phyloP scores from a whole-genome alignment of 352 stramenopile species.

The Pythium guiyangense region DNA sequence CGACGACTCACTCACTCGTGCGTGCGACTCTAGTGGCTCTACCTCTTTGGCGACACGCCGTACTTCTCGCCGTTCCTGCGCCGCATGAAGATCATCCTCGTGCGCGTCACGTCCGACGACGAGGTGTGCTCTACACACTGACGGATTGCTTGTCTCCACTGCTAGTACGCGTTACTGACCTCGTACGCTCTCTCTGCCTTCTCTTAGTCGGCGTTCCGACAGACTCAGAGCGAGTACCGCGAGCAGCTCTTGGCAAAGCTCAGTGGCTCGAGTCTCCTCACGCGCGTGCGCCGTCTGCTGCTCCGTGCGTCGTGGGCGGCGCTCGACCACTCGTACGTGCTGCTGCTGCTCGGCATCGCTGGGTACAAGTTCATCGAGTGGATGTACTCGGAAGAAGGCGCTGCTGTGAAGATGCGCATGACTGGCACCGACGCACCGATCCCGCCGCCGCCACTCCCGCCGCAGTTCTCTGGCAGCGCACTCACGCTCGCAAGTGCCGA shows the following conservation, averaged over 20 bases:
- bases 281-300: slow-evolving; percentile 34
- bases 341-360: slow-evolving; percentile 70
- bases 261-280: slow-evolving; percentile 30
- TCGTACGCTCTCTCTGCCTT: not conserved
- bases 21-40: slow-evolving; percentile 62
- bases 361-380: slow-evolving; percentile 86
- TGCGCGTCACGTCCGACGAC: slow-evolving; percentile 65
- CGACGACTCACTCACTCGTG: not conserved
- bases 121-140: no score
- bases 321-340: slow-evolving; percentile 78
- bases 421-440: slow-evolving; percentile 50
- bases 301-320: slow-evolving; percentile 57
- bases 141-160: no score
- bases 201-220: slow-evolving; percentile 34
- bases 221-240: slow-evolving; percentile 55
- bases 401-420: slow-evolving; percentile 47
- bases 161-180: not conserved
- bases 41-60: slow-evolving; percentile 78
- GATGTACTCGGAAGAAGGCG: slow-evolving; percentile 86
- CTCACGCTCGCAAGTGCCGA: slow-evolving; percentile 43
- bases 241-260: slow-evolving; percentile 45
- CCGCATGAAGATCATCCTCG: slow-evolving; percentile 66
- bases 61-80: slow-evolving; percentile 81
- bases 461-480: slow-evolving; percentile 56
- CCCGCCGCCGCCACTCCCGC: slow-evolving; percentile 67